These are phyloP conservation scores for Sicyos edulis DNA, from an alignment of 306 rosid species.

Conservation along the genomic window DNA sequence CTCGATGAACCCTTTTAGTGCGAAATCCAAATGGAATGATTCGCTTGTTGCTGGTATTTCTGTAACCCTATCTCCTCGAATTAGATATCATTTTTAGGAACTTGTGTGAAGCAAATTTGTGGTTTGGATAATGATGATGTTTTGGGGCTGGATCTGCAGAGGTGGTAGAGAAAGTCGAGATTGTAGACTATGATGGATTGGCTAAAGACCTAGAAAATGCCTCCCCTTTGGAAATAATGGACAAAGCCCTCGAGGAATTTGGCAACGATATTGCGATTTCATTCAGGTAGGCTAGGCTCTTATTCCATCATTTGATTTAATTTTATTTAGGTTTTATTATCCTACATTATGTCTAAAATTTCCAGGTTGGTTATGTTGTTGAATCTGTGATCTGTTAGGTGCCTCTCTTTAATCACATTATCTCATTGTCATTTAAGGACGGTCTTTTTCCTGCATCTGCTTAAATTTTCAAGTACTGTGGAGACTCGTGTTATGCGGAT, in stretches of 20 bases:
- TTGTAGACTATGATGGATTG: conserved; percentile 36
- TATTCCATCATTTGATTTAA: not conserved
- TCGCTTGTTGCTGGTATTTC: conserved; percentile 45
- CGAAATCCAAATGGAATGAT: conserved; percentile 40
- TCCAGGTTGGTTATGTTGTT: not conserved
- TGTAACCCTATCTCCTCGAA: not conserved
- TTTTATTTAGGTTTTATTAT: not conserved
- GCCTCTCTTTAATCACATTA: not conserved
- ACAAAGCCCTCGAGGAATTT: conserved; percentile 27
- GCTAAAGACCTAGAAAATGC: conserved; percentile 54
- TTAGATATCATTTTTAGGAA: not conserved
- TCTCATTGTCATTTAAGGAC: not conserved
- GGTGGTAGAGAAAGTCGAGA: conserved; percentile 45
- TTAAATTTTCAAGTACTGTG: not conserved
- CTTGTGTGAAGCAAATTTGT: not conserved
- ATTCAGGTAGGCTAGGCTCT: conserved; percentile 52
- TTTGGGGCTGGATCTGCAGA: conserved; percentile 38
- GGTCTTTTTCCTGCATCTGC: not conserved
- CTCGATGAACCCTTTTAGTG: conserved; percentile 38
- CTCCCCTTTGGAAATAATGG: conserved; percentile 68
- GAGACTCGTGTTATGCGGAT: not conserved
- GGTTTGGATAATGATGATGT: not conserved
- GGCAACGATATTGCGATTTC: conserved; percentile 81
- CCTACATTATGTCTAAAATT: not conserved
- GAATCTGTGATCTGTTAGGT: not conserved